Evolutionary conservation across 352 stramenopile species (phyloP).

Genomic region (Pythium utonaiense): DNA sequence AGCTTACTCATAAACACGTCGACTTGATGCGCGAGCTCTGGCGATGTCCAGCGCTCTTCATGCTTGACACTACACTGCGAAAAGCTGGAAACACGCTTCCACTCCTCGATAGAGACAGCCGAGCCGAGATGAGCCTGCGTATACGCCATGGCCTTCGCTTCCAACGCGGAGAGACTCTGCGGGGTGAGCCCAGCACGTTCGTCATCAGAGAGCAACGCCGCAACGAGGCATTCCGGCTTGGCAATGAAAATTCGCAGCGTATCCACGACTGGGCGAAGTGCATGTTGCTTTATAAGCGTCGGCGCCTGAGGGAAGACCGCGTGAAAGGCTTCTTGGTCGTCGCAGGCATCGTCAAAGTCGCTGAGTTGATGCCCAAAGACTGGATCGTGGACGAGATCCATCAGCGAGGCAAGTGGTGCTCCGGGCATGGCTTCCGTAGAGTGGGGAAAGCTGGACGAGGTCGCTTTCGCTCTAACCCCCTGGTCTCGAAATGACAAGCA

Average conservation of each 20-base stretch:
- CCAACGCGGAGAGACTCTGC: conserved; percentile 27
- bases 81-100: conserved; percentile 29
- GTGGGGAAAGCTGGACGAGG: neutral
- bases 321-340: conserved; percentile 15
- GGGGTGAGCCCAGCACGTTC: neutral
- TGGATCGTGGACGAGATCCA: neutral
- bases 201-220: conserved; percentile 23
- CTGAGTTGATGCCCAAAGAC: neutral
- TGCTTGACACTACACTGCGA: neutral
- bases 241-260: conserved; percentile 49
- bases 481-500: neutral
- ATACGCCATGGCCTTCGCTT: conserved; percentile 31
- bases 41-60: conserved; percentile 18
- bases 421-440: neutral
- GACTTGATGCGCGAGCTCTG: conserved; percentile 14
- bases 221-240: conserved; percentile 43
- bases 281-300: conserved; percentile 25
- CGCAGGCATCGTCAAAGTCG: conserved; percentile 9
- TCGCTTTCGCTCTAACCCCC: neutral
- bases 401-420: conserved; percentile 1
- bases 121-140: conserved; percentile 34
- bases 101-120: conserved; percentile 19
- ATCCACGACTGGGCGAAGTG: conserved; percentile 35
- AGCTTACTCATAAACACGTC: conserved; percentile 59
- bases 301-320: conserved; percentile 23